Conservation (phyloP, 257 asterid genomes). For the Henckelia pumila region DNA sequence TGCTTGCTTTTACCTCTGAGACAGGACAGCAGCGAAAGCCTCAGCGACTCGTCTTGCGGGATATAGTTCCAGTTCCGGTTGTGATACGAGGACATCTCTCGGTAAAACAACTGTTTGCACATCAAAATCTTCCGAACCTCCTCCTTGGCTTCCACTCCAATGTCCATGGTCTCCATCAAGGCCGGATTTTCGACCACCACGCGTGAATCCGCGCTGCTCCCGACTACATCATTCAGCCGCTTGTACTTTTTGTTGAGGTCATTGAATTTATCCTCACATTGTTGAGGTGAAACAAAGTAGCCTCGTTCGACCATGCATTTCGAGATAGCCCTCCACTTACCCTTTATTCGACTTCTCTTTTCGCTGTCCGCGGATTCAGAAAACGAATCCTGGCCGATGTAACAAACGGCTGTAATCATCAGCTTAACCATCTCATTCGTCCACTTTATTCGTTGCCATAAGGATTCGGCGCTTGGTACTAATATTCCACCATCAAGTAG, state of each 20-base stretch:
- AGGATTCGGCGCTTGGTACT: slow-evolving; percentile 24
- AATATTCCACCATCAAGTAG: slow-evolving; percentile 14
- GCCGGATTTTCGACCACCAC: slow-evolving; percentile 38
- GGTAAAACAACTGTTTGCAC: slow-evolving; percentile 44
- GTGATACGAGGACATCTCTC: slow-evolving; percentile 49
- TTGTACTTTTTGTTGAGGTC: slow-evolving; percentile 49
- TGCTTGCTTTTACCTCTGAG: slow-evolving; percentile 28
- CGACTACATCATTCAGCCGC: slow-evolving; percentile 43
- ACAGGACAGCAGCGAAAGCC: slow-evolving; percentile 27
- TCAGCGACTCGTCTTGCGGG: slow-evolving; percentile 37
- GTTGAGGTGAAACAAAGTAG: slow-evolving; percentile 52
- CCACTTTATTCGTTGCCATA: slow-evolving; percentile 50
- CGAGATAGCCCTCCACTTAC: slow-evolving; percentile 61
- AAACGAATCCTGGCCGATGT: slow-evolving; percentile 24
- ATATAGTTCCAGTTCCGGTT: slow-evolving; percentile 31
- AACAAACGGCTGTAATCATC: slow-evolving; percentile 48
- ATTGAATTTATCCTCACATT: slow-evolving; percentile 63
- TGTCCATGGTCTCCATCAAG: slow-evolving; percentile 33
- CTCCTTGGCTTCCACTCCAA: slow-evolving; percentile 29
- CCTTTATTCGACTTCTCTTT: slow-evolving; percentile 27
- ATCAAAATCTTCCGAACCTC: slow-evolving; percentile 41
- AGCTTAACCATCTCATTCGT: slow-evolving; percentile 50
- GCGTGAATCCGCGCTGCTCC: slow-evolving; percentile 27
- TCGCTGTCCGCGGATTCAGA: slow-evolving; percentile 9
- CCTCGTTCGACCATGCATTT: slow-evolving; percentile 43